Base-by-base conservation (phyloP, 2,329 filamentous ascomycete species). In the Neonectria ditissima region DNA sequence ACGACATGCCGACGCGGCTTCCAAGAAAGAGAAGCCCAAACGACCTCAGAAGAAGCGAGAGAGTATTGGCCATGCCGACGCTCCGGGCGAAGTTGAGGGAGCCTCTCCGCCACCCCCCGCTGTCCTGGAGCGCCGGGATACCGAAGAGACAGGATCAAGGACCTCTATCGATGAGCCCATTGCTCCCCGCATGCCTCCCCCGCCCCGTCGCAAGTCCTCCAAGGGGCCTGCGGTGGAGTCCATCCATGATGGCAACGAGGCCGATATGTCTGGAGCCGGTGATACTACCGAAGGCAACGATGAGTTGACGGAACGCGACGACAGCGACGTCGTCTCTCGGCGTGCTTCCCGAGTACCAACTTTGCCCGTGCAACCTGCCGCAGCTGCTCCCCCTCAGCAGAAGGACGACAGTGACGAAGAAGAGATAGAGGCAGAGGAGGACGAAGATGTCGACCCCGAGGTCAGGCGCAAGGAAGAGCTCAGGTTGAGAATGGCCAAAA, bases 401-500 rank as follows among this genome's bases (percentile, higher is more conserved):
- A 61, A 85, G 32, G 85, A 86, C 20, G 86, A 86, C 13, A 87
- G 85, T 6, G 87, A 87, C 1, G 87, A 87, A 20, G 89, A 89
- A 92, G 87, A 86, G 3, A 87, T 86, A 11, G 88, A 87, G 3
- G 89, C 88, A 14, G 91, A 90, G n/a, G 91, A 92, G 20, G 91
- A 93, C 32, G 92, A 94, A 51, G 93, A 97, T 16, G 83, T 97
- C 55, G 94, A 98, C 73, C 93, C 94, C 1, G 96, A 99, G 77
- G 85, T 93, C 22, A 90, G 88, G 69, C 91, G 94, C 55, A 92
- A 91, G 76, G 90, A 97, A 80, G 95, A 97, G 76, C 84, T 99
- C 32, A 89, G 96, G 64, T 94, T 96, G 65, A 89, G 96, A 72
- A 99, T 99, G 93, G 96, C 96, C 48, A 97, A 97, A 81, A 96